Evolutionary conservation across 192 early-diverging fungal species (phyloP).

Genomic region (Radiomyces spectabilis): DNA sequence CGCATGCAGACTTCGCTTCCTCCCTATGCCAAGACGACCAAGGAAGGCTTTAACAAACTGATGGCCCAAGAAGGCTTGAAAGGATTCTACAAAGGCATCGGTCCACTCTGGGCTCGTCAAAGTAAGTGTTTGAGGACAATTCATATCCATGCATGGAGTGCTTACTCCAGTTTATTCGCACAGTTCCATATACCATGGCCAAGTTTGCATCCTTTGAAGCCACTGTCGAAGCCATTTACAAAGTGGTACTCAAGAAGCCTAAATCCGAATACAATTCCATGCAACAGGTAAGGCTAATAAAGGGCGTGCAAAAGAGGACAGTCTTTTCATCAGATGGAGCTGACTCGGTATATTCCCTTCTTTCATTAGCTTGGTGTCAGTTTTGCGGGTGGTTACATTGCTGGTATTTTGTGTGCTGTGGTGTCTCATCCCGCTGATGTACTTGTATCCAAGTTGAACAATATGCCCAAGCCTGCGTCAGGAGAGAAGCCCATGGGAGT

Average conservation of each 20-base stretch:
- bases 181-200: constrained; percentile 83
- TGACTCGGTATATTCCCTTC: neutral
- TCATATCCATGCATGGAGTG: no score
- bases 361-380: constrained; percentile 47
- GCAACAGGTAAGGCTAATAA: constrained; percentile 45
- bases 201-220: constrained; percentile 84
- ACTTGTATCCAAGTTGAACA: constrained; percentile 54
- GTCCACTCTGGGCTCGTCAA: constrained; percentile 76
- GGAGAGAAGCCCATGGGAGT: constrained; percentile 17
- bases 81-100: constrained; percentile 65
- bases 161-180: no score
- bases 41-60: constrained; percentile 58
- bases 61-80: constrained; percentile 49
- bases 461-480: constrained; percentile 5
- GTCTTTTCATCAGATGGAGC: neutral
- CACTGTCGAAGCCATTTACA: constrained; percentile 62
- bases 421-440: constrained; percentile 90
- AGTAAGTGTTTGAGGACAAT: no score
- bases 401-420: constrained; percentile 83
- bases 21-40: constrained; percentile 63
- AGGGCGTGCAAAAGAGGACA: neutral
- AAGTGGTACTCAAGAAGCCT: constrained; percentile 50
- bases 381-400: constrained; percentile 80
- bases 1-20: constrained; percentile 76
- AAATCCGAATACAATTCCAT: constrained; percentile 63